Percentiles rank a stretch among this genome's conserved stretches.
Evolutionary conservation across 345 rosid genomes (phyloP).

Genomic region (Bruguiera sexangula): DNA sequence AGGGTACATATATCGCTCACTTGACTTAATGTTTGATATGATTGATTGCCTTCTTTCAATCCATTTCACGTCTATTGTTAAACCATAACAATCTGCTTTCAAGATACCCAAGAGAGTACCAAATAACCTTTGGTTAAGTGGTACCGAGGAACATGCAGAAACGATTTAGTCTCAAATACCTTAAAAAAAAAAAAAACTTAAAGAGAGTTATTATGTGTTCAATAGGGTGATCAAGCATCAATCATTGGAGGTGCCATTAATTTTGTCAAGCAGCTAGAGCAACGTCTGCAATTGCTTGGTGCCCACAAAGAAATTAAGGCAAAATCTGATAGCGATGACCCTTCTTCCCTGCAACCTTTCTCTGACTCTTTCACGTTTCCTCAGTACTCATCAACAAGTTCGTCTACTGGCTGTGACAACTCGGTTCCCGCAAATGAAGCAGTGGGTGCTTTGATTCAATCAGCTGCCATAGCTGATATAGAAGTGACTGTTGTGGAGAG

Average conservation of each 20-base stretch:
- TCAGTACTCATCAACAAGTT: conserved; percentile 47
- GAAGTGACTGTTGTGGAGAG: conserved; percentile 83
- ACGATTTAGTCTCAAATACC: background rate
- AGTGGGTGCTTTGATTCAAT: background rate
- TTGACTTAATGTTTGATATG: background rate
- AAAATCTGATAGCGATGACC: conserved; percentile 22
- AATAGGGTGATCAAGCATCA: conserved; percentile 51
- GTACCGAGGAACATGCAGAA: too few relatives aligned
- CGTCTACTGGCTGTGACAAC: conserved; percentile 17
- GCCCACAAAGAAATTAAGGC: conserved; percentile 31
- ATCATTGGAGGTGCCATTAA: conserved; percentile 52
- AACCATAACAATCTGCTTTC: too few relatives aligned
- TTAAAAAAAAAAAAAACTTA: background rate
- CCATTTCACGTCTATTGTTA: background rate
- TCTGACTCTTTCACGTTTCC: conserved; percentile 67
- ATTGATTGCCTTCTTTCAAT: background rate
- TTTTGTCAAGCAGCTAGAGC: conserved; percentile 49
- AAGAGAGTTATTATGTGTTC: too few relatives aligned
- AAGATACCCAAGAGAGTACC: too few relatives aligned
- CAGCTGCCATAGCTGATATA: conserved; percentile 51
- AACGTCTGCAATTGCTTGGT: conserved; percentile 29
- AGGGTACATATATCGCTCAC: conserved; percentile 43
- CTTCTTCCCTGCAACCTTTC: conserved; percentile 32
- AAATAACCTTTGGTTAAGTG: too few relatives aligned
- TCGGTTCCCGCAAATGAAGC: conserved; percentile 23